phyloP scores from a whole-genome alignment of 208 protist species.

The Wallacemonas sp. region DNA sequence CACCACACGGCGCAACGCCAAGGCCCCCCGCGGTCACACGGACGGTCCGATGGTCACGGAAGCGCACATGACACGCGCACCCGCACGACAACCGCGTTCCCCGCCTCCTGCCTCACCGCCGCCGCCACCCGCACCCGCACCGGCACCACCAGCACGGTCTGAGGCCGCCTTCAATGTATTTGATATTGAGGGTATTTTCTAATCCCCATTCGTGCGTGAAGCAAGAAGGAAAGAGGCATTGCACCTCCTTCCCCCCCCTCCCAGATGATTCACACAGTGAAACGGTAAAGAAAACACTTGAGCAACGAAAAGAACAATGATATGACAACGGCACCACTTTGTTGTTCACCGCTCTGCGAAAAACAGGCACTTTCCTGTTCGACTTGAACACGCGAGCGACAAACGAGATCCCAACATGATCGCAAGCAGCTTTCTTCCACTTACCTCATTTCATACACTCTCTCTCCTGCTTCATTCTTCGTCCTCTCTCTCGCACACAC shows the following conservation, averaged over 20 bases:
- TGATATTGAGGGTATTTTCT: constrained; percentile 79
- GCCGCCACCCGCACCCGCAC: neutral
- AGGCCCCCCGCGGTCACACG: neutral
- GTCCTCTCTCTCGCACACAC: constrained; percentile 1
- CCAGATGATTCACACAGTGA: neutral
- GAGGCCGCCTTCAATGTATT: constrained; percentile 51
- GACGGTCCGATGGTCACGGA: neutral
- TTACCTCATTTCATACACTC: no score
- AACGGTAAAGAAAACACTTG: neutral
- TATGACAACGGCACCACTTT: no score
- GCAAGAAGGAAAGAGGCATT: neutral
- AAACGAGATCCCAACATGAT: no score
- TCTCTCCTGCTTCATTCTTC: neutral
- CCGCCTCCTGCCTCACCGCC: neutral
- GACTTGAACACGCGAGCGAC: no score
- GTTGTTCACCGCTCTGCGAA: no score
- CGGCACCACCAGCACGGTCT: neutral
- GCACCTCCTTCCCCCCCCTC: neutral
- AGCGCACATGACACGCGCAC: neutral
- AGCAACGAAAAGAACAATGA: constrained; percentile 12
- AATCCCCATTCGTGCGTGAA: constrained; percentile 5
- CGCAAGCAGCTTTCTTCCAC: no score
- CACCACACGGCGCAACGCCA: constrained; percentile 18
- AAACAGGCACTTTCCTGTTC: no score
- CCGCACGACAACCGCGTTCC: neutral